Conservation (phyloP, 106 monocot species). For the Triglochin maritima region DNA sequence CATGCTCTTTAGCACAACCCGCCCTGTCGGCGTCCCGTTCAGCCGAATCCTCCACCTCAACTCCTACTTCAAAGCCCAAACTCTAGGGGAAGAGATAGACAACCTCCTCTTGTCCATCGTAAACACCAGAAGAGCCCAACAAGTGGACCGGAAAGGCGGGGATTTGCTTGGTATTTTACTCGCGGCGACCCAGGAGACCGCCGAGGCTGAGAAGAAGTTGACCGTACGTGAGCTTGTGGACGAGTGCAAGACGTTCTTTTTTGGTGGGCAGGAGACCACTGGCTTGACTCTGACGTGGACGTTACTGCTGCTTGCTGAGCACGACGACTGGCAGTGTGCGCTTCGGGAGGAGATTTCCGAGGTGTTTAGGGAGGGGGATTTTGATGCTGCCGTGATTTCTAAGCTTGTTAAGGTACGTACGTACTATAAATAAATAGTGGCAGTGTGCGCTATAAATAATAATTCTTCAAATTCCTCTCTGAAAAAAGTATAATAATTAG, state of each 20-base stretch:
- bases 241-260: slow-evolving; percentile 90
- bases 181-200: slow-evolving; percentile 16
- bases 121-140: slow-evolving; percentile 11
- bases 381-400: slow-evolving; percentile 29
- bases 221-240: slow-evolving; percentile 55
- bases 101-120: slow-evolving; percentile 37
- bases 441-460: too few relatives aligned
- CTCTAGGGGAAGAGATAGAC: slow-evolving; percentile 69
- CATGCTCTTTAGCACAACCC: slow-evolving; percentile 43
- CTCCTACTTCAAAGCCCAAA: slow-evolving; percentile 22
- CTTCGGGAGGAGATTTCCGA: slow-evolving; percentile 45
- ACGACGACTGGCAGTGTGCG: slow-evolving; percentile 59
- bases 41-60: slow-evolving; percentile 20
- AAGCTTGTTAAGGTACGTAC: slow-evolving; percentile 44
- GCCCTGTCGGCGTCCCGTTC: slow-evolving; percentile 66
- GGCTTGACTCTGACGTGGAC: slow-evolving; percentile 54
- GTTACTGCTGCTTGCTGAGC: slow-evolving; percentile 39
- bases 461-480: too few relatives aligned
- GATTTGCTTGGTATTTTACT: slow-evolving; percentile 53
- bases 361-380: slow-evolving; percentile 5
- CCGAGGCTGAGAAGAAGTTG: slow-evolving; percentile 34
- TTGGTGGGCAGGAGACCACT: slow-evolving; percentile 78
- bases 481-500: too few relatives aligned
- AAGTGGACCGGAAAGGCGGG: not conserved
- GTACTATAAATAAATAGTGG: too few relatives aligned